phyloP scores from a whole-genome alignment of 352 stramenopile genomes.

The Phytophthora pistaciae region DNA sequence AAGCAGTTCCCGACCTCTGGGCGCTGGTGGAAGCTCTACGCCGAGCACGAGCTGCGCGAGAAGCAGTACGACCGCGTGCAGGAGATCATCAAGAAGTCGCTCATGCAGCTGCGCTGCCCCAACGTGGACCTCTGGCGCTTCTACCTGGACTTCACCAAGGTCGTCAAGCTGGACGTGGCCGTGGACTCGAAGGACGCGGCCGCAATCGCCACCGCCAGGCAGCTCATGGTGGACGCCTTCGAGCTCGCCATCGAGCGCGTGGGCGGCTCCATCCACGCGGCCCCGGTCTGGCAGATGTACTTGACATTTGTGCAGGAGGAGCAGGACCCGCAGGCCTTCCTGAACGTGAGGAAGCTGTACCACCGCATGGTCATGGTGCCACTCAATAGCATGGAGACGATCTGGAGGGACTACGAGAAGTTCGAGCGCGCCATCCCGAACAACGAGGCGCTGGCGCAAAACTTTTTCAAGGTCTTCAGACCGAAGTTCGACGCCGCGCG shows the following conservation, averaged over 20 bases:
- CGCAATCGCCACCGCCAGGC: conserved; percentile 65
- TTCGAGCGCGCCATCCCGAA: conserved; percentile 90
- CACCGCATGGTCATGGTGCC: conserved; percentile 84
- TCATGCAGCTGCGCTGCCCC: conserved; percentile 85
- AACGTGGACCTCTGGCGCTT: conserved; percentile 90
- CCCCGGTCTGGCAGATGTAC: conserved; percentile 88
- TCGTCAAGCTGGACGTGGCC: conserved; percentile 83
- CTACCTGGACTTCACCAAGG: conserved; percentile 90
- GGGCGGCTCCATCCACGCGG: conserved; percentile 80
- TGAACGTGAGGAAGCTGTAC: conserved; percentile 86
- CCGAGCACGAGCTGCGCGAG: conserved; percentile 86
- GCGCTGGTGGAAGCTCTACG: conserved; percentile 89
- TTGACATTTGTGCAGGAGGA: conserved; percentile 84
- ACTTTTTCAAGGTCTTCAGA: conserved; percentile 91
- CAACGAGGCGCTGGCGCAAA: conserved; percentile 86
- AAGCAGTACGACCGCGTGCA: conserved; percentile 90
- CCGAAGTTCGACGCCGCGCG: conserved; percentile 86
- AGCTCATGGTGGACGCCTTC: conserved; percentile 89
- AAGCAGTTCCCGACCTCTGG: conserved; percentile 77
- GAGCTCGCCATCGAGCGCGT: conserved; percentile 86
- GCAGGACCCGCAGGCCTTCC: conserved; percentile 73
- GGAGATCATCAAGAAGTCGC: conserved; percentile 90
- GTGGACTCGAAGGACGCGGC: conserved; percentile 64
- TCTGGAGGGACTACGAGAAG: conserved; percentile 91
- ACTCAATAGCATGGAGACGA: conserved; percentile 79